Conservation (phyloP, 2,329 filamentous ascomycete genomes). For the Fusarium miscanthi region DNA sequence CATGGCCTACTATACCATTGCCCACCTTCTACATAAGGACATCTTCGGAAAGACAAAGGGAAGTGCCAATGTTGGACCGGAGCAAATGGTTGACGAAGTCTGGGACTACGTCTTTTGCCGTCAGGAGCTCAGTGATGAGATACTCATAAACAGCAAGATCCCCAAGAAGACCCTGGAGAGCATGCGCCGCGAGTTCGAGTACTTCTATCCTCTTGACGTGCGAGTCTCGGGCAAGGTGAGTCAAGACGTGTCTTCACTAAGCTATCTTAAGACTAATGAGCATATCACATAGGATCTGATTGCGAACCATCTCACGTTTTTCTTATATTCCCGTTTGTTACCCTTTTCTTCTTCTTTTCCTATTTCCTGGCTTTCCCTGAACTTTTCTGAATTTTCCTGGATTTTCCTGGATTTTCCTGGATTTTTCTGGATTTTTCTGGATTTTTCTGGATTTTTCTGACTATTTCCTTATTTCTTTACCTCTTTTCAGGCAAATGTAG, state of each 20-base stretch:
- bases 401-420: not conserved
- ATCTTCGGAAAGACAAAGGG: constrained; percentile 83
- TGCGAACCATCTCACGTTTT: constrained; percentile 94
- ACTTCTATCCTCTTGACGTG: constrained; percentile 95
- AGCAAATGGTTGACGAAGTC: constrained; percentile 93
- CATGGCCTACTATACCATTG: constrained; percentile 81
- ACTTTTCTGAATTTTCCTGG: not conserved
- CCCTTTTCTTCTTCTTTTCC: not conserved
- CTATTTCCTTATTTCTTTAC: not conserved
- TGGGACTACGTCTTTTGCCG: constrained; percentile 96
- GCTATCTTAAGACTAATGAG: not conserved
- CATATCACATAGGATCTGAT: constrained; percentile 59
- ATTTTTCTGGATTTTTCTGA: not conserved
- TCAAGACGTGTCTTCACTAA: not conserved
- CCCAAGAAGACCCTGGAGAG: constrained; percentile 77
- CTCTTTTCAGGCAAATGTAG: not conserved
- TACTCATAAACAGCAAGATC: constrained; percentile 75
- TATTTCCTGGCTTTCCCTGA: not conserved
- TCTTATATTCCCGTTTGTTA: not conserved
- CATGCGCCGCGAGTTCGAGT: constrained; percentile 93
- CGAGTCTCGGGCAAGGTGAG: constrained; percentile 80
- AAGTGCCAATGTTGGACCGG: constrained; percentile 74
- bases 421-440: not conserved
- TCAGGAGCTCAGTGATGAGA: constrained; percentile 73
- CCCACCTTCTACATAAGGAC: constrained; percentile 80